Base-by-base conservation (phyloP, 768 basidiomycete species). In the Omphalotus guepiniiformis region DNA sequence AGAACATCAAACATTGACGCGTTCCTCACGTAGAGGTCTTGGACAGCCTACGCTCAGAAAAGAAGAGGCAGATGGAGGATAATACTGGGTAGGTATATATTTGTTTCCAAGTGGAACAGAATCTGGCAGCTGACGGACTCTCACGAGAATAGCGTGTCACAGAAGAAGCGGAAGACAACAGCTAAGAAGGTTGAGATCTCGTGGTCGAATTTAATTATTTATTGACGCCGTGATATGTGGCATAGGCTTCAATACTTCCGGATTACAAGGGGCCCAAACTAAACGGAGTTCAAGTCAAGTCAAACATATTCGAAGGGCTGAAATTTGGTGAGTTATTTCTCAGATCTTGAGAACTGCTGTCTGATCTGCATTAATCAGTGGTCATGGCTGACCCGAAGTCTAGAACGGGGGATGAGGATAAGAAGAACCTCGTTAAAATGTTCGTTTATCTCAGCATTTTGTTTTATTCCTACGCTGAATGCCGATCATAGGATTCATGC, bases 331-430 rank as follows among this genome's bases (percentile, higher is more conserved):
- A 58, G 86, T 70, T 25, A 6, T 21, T 3, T 12, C 29, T 15
- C 6, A 35, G 4, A n/a, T n/a, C 30, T 3, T 30, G 15, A 15
- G 16, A 15, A 49, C 21, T 30, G 16, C 12, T 18, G 28, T 26
- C 29, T 42, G 35, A 21, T n/a, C 12, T 3, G 29, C 21, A 6
- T 37, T 39, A 39, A 28, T 28, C 47, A 91, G 88, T 88, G 62
- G 83, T 91, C 3, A 74, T 82, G 52, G 80, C 85, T 3, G 85
- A 90, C 61, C 85, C 86, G 0, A 85, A 80, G 62, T 89, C 78
- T 18, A 75, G 66, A 54, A 83, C 75, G 1, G 79, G 78, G 6
- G 79, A 82, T 22, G 67, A 83, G 43, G 83, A 89, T 57, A 90
- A 86, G 61, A 73, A 72, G 48, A 78, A 83, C 6, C 61, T 95